Conservation (phyloP, 768 basidiomycete species). For the Tephrocybe sp. region DNA sequence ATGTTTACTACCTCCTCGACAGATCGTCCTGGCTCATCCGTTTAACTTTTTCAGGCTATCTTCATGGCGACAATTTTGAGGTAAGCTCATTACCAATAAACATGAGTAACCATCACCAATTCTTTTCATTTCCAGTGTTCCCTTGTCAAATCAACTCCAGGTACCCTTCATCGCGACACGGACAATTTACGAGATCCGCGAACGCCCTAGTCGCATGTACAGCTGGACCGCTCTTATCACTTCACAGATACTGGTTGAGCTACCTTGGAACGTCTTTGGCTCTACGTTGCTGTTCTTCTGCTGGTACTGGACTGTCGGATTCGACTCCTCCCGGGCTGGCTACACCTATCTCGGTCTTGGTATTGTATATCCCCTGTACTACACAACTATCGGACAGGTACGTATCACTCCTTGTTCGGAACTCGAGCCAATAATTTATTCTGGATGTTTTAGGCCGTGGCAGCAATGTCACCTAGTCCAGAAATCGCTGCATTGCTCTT, state of each 20-base stretch:
- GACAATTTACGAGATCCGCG: constrained; percentile 65
- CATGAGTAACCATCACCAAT: neutral
- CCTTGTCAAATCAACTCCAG: constrained; percentile 63
- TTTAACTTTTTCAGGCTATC: constrained; percentile 36
- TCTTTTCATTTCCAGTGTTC: constrained; percentile 29
- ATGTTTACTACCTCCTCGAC: constrained; percentile 23
- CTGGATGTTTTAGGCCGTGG: constrained; percentile 51
- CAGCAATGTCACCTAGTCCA: constrained; percentile 52
- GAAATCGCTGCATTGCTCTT: constrained; percentile 55
- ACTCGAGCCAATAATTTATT: constrained; percentile 26
- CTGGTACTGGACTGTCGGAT: constrained; percentile 74
- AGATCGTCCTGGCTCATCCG: neutral
- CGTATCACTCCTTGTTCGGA: neutral
- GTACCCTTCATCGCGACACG: constrained; percentile 58
- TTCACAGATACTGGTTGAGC: constrained; percentile 51
- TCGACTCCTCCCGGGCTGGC: constrained; percentile 49
- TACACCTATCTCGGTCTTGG: constrained; percentile 56
- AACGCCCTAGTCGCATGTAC: constrained; percentile 64
- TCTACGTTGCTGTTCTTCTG: constrained; percentile 58
- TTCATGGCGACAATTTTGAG: constrained; percentile 53
- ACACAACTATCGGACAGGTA: constrained; percentile 55
- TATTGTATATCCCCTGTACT: constrained; percentile 57
- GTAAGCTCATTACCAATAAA: constrained; percentile 8
- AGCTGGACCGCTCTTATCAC: constrained; percentile 59
- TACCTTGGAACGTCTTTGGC: constrained; percentile 61